These are phyloP conservation scores for Penicillium concentricum DNA, from an alignment of 2,329 filamentous ascomycete genomes.

Conservation along the genomic window DNA sequence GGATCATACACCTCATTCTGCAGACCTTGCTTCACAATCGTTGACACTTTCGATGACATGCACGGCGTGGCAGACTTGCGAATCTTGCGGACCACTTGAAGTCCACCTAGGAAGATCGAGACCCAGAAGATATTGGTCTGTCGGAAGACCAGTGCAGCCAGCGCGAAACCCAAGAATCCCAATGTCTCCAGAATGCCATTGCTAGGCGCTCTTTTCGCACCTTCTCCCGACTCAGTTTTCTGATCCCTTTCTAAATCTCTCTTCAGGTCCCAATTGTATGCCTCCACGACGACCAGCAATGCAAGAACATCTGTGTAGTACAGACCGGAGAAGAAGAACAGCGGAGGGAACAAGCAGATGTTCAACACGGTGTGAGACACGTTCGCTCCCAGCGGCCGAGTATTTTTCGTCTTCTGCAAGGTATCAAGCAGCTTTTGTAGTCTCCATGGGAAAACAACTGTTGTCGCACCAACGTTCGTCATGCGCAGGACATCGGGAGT, in stretches of 20 bases:
- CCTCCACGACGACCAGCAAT: slow-evolving; percentile 69
- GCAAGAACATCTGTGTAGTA: slow-evolving; percentile 95
- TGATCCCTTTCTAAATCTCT: slow-evolving; percentile 17
- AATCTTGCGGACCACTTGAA: slow-evolving; percentile 42
- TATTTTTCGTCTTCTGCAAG: slow-evolving; percentile 37
- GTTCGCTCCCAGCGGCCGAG: slow-evolving; percentile 31
- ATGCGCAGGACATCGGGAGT: slow-evolving; percentile 36
- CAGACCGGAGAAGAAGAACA: slow-evolving; percentile 94
- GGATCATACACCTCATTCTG: slow-evolving; percentile 51
- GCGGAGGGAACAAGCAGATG: slow-evolving; percentile 76
- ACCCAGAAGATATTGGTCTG: slow-evolving; percentile 99
- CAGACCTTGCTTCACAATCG: slow-evolving; percentile 34
- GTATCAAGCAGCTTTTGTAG: slow-evolving; percentile 56
- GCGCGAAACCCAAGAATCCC: slow-evolving; percentile 56
- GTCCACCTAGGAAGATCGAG: slow-evolving; percentile 50
- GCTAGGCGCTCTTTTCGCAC: neutral
- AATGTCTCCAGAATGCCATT: slow-evolving; percentile 26
- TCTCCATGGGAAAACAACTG: slow-evolving; percentile 45
- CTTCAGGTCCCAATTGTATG: slow-evolving; percentile 57
- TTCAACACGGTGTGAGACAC: slow-evolving; percentile 62
- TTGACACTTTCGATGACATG: slow-evolving; percentile 25
- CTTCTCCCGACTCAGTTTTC: slow-evolving; percentile 23
- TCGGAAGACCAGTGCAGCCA: slow-evolving; percentile 70
- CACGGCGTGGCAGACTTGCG: slow-evolving; percentile 29
- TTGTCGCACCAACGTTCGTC: slow-evolving; percentile 39